Evolutionary conservation across 345 rosid species (phyloP).

Genomic region (Moringa oleifera): DNA sequence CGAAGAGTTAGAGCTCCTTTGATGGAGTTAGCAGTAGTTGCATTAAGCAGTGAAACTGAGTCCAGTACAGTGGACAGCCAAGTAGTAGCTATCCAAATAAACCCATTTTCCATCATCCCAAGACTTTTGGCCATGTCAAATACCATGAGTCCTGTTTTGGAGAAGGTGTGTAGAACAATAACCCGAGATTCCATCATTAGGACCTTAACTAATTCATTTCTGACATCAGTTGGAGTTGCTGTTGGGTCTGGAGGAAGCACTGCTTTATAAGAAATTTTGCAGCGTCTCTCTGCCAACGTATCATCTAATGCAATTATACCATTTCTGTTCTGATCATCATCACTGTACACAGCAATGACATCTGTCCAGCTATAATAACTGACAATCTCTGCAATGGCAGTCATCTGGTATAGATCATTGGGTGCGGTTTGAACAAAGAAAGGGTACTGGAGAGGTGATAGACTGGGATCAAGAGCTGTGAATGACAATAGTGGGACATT

Average conservation of each 20-base stretch:
- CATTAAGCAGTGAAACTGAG: slow-evolving; percentile 34
- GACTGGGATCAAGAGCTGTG: slow-evolving; percentile 75
- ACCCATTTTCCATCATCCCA: slow-evolving; percentile 73
- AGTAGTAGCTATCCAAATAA: slow-evolving; percentile 81
- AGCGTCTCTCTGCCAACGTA: slow-evolving; percentile 58
- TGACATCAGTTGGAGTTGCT: slow-evolving; percentile 37
- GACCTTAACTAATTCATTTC: slow-evolving; percentile 45
- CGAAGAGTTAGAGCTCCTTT: slow-evolving; percentile 72
- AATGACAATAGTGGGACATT: slow-evolving; percentile 74
- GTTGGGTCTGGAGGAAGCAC: slow-evolving; percentile 56
- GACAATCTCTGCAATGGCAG: slow-evolving; percentile 76
- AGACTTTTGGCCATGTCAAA: slow-evolving; percentile 69
- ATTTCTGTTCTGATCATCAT: slow-evolving; percentile 80
- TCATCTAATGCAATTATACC: slow-evolving; percentile 59
- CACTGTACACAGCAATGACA: slow-evolving; percentile 57
- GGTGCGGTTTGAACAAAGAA: slow-evolving; percentile 93
- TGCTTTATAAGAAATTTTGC: slow-evolving; percentile 71
- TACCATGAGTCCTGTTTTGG: slow-evolving; percentile 49
- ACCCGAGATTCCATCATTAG: slow-evolving; percentile 72
- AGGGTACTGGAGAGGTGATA: slow-evolving; percentile 85
- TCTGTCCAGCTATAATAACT: slow-evolving; percentile 65
- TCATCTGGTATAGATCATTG: slow-evolving; percentile 69
- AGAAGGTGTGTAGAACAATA: slow-evolving; percentile 52
- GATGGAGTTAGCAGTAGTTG: slow-evolving; percentile 27
- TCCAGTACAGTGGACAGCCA: slow-evolving; percentile 83